Evolutionary conservation across 2,329 filamentous ascomycete genomes (phyloP), one percentile per base, ranked within the genome.

Genomic region (Lachnellula arida): DNA sequence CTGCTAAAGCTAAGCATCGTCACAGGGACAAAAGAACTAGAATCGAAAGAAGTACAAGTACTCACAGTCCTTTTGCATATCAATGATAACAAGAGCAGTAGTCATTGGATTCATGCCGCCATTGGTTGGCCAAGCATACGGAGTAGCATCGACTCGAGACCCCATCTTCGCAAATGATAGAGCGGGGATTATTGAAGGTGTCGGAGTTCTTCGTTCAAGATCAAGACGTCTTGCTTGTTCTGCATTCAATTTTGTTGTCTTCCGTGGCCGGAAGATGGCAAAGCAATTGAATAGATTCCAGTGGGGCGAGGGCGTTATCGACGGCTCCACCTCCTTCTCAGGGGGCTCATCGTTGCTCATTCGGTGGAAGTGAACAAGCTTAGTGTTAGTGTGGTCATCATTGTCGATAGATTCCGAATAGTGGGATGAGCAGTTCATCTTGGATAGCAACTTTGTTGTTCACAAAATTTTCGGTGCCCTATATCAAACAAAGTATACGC

Each of bases 31-130:
- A 11, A 32, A 2, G 28, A 32, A 32, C 9, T 32, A 11, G 28
- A 23, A 25, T 15, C 9, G 11, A 43, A 40, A 37, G 15, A 35
- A 55, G 25, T 22, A 42, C 32, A 11, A 7, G 11, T 9, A 63
- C 61, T 72, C 64, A 70, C 74, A 81, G 68, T 81, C 79, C 55
- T 76, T 75, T 65, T 82, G 79, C 72, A 81, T 78, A 68, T 82
- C 79, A 62, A 82, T 77, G 55, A 82, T 72, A 3, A 82, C 66
- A 34, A 82, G 69, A 1, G 79, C 79, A 4, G 79, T 81, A 23
- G 71, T 76, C 5, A 53, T 48, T 1, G 71, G 70, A 8, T 71
- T 67, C 49, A 79, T 71, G 14, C 67, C 65, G 17, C 62, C 51
- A 60, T 74, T 67, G 62, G 74, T 71, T 0, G 75, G 75, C 72